Evolutionary conservation across 345 rosid genomes (phyloP).

Genomic region (Syzygium aromaticum): DNA sequence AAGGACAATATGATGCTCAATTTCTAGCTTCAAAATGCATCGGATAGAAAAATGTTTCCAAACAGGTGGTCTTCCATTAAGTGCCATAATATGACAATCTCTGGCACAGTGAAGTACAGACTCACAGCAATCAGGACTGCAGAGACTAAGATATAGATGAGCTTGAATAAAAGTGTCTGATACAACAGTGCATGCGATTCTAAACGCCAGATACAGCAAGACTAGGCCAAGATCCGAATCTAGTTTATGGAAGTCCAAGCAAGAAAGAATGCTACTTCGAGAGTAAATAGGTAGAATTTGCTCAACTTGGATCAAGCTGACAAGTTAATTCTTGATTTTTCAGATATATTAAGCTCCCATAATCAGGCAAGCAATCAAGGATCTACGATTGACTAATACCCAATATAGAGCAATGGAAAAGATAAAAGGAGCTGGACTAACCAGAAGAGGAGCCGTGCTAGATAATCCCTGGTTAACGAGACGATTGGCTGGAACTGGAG

Average conservation of each 20-base stretch:
- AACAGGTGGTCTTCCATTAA: not conserved
- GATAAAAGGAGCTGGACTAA: conserved; percentile 16
- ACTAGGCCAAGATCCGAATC: not conserved
- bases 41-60: not conserved
- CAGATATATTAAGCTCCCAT: not conserved
- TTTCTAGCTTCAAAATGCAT: not conserved
- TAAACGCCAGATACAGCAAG: not conserved
- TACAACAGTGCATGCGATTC: not conserved
- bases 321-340: not conserved
- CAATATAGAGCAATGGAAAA: not conserved
- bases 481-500: conserved; percentile 79
- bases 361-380: not conserved
- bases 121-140: not conserved
- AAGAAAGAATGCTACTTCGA: not conserved
- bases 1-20: not conserved
- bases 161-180: not conserved
- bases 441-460: conserved; percentile 97
- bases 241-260: not conserved
- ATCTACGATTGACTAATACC: not conserved
- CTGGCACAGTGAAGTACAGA: not conserved
- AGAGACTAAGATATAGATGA: not conserved
- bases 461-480: conserved; percentile 78
- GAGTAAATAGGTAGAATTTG: not conserved
- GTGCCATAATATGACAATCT: not conserved
- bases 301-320: not conserved